Base-by-base conservation (phyloP, 2,329 filamentous ascomycete species). In the Dothiorella sarmentorum region DNA sequence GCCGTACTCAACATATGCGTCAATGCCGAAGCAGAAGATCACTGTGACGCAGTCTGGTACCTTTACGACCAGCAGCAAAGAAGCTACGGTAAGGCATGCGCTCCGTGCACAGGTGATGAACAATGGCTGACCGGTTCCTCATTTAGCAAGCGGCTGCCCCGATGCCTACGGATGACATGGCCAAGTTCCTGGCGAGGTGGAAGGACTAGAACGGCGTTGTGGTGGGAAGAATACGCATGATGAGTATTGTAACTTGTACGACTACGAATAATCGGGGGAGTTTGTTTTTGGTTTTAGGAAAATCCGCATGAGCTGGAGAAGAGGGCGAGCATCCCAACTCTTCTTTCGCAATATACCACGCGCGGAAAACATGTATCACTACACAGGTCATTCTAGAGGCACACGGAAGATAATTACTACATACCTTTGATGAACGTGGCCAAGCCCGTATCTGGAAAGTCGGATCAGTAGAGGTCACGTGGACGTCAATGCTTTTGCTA, bases 171-270 rank as follows among this genome's bases (percentile, higher is more conserved):
- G 72, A 78, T 53, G 80, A 83, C 59, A 83, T 84, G 80, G 76
- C 78, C 49, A 81, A 79, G 64, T 85, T 80, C 68, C 68, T 85
- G 61, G 79, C 79, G 47, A 74, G 82, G 62, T 85, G 83, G 82
- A 82, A 81, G 69, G 82, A 86, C 70, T 85, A 70, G 53, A 17
- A 53, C 7, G 10, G 7, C 15, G 4, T 44, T 44, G 22, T 37
- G n/a, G n/a, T n/a, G n/a, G n/a, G n/a, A n/a, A n/a, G n/a, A n/a
- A n/a, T n/a, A n/a, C n/a, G n/a, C n/a, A n/a, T 51, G 45, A 56
- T 17, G 40, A 45, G 20, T 10, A 18, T 38, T 26, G 18, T 15
- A 44, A 47, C 31, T 20, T 58, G 42, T 47, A 49, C 35, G 43
- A 49, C 26, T 22, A 49, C 29, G 33, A 49, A 31, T 20, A 24